These are phyloP conservation scores for Boletus tomentosulus DNA, from an alignment of 768 basidiomycete species.

Conservation along the genomic window DNA sequence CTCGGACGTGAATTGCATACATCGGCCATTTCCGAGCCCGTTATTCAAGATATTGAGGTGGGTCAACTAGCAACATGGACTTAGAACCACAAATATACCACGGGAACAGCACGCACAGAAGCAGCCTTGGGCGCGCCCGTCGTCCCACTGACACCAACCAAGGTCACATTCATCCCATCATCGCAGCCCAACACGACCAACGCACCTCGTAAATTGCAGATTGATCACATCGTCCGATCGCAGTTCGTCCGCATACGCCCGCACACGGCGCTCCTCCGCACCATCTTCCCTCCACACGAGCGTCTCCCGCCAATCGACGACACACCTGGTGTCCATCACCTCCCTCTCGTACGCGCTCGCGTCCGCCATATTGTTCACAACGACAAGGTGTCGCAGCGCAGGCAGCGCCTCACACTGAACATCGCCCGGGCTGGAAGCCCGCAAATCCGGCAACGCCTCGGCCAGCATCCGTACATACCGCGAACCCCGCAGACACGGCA, in stretches of 20 bases:
- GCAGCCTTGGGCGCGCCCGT: constrained; percentile 82
- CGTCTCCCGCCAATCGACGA: constrained; percentile 69
- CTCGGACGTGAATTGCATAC: constrained; percentile 61
- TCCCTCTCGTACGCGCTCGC: constrained; percentile 37
- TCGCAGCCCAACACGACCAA: background rate
- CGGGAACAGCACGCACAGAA: constrained; percentile 45
- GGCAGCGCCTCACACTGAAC: constrained; percentile 60
- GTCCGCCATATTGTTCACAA: constrained; percentile 58
- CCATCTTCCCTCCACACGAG: constrained; percentile 63
- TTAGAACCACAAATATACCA: background rate
- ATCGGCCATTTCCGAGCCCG: constrained; percentile 60
- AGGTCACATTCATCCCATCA: background rate
- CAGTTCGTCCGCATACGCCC: constrained; percentile 38
- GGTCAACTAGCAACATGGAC: constrained; percentile 49
- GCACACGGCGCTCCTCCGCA: constrained; percentile 40
- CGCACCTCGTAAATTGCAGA: constrained; percentile 79
- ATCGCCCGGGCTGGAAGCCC: constrained; percentile 44
- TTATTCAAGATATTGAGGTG: constrained; percentile 81
- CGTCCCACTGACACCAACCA: constrained; percentile 52
- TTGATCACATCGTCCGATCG: constrained; percentile 71
- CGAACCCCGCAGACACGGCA: constrained; percentile 64
- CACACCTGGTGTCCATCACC: constrained; percentile 41
- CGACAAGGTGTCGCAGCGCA: constrained; percentile 55
- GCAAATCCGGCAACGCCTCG: constrained; percentile 54
- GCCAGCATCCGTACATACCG: constrained; percentile 59